Conservation (phyloP, 352 stramenopile genomes). For the Phytophthora hibernalis region DNA sequence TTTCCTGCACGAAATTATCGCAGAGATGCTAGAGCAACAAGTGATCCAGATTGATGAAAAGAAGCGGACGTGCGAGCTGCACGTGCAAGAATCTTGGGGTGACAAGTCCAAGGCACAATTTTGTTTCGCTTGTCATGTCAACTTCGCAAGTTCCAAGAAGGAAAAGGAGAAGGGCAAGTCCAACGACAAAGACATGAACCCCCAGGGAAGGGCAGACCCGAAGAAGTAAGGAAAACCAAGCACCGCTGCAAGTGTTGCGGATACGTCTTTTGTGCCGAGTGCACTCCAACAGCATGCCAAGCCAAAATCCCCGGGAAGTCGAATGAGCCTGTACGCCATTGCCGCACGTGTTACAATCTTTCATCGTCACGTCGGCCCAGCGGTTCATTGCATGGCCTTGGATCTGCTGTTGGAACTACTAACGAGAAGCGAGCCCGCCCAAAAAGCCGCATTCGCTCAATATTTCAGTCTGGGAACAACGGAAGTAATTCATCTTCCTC, state of each 20-base stretch:
- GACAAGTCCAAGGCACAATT: conserved; percentile 76
- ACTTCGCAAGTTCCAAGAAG: conserved; percentile 53
- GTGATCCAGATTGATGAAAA: conserved; percentile 74
- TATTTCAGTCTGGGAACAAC: conserved; percentile 56
- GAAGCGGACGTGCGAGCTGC: conserved; percentile 65
- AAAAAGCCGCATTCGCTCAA: conserved; percentile 63
- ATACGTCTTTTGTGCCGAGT: conserved; percentile 82
- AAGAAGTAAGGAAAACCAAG: conserved; percentile 44
- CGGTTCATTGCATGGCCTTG: conserved; percentile 50
- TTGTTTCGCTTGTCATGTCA: conserved; percentile 80
- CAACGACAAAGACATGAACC: conserved; percentile 13
- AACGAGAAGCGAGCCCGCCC: conserved; percentile 40
- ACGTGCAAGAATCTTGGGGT: conserved; percentile 82
- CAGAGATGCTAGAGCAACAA: conserved; percentile 82
- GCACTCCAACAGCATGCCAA: conserved; percentile 78
- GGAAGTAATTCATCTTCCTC: conserved; percentile 24
- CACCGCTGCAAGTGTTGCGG: conserved; percentile 85
- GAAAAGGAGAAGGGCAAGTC: conserved; percentile 43
- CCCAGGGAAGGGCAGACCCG: background rate
- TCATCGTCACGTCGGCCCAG: conserved; percentile 69
- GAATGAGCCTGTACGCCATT: conserved; percentile 77
- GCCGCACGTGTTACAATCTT: conserved; percentile 80
- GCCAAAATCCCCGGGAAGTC: conserved; percentile 70
- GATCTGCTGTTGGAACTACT: conserved; percentile 33
- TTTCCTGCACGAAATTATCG: conserved; percentile 86